A percentile compares a stretch with the other conserved stretches of the same genome.
phyloP scores from a whole-genome alignment of 1,139 yeast genomes.

The Nakaseomyces nivariensis region DNA sequence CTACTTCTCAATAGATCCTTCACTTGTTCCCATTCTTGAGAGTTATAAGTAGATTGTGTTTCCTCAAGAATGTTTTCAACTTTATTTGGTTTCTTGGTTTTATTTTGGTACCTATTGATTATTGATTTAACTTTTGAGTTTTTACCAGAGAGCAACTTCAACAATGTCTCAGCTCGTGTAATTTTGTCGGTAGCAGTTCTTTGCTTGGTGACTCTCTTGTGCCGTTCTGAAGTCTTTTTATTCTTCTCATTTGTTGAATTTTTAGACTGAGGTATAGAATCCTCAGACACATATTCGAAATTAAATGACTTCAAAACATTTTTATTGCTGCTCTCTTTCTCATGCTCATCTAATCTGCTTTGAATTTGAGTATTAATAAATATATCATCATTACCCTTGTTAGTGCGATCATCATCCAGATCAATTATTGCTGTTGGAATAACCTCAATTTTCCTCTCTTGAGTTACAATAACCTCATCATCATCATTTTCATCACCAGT shows the following conservation, averaged over 20 bases:
- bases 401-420: constrained; percentile 3
- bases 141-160: constrained; percentile 4
- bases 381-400: constrained; percentile 5
- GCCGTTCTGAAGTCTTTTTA: neutral
- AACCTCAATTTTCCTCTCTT: neutral
- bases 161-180: neutral
- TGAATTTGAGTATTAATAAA: constrained; percentile 28
- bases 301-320: constrained; percentile 15
- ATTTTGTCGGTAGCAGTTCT: neutral
- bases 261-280: neutral
- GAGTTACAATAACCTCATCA: neutral
- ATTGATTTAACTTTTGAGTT: constrained; percentile 2
- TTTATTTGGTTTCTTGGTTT: neutral
- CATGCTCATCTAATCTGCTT: constrained; percentile 22
- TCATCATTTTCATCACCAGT: neutral
- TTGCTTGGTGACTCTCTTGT: constrained; percentile 1
- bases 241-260: neutral
- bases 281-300: constrained; percentile 5
- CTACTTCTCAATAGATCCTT: neutral
- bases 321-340: constrained; percentile 12
- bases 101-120: neutral
- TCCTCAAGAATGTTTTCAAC: neutral
- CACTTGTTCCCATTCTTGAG: constrained; percentile 20
- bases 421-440: neutral
- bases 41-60: constrained; percentile 12